Percentiles rank a stretch among this genome's conserved stretches.
Evolutionary conservation across 208 protist genomes (phyloP).

Genomic region (Crithidia expoeki): DNA sequence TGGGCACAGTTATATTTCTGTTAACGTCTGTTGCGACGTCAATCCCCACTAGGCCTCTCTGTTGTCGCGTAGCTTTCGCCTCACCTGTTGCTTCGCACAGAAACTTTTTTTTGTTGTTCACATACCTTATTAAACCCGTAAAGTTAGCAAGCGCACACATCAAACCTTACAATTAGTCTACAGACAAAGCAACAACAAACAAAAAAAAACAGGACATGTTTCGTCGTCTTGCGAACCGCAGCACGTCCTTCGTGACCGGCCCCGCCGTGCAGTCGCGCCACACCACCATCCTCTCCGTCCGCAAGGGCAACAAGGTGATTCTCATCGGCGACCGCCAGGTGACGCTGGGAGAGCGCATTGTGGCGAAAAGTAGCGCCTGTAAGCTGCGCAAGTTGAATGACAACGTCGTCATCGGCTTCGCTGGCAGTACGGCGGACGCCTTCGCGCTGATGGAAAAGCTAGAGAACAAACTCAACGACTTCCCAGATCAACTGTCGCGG

Average conservation of each 20-base stretch:
- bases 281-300: constrained; percentile 95
- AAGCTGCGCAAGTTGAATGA: constrained; percentile 83
- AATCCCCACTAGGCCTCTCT: not conserved
- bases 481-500: constrained; percentile 92
- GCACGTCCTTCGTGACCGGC: constrained; percentile 43
- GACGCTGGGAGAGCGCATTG: constrained; percentile 93
- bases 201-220: constrained; percentile 33
- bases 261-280: constrained; percentile 56
- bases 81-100: too few species aligned
- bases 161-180: too few species aligned
- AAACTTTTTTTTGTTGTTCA: too few species aligned
- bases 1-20: not conserved
- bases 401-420: constrained; percentile 93
- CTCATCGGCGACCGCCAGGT: constrained; percentile 95
- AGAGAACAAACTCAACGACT: constrained; percentile 93
- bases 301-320: constrained; percentile 92
- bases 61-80: too few species aligned
- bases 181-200: not conserved
- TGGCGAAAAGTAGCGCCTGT: constrained; percentile 87
- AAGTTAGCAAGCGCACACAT: too few species aligned
- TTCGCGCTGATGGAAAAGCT: constrained; percentile 96
- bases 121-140: too few species aligned
- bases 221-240: constrained; percentile 45
- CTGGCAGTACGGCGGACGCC: constrained; percentile 94
- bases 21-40: not conserved